Percentiles rank a stretch among this genome's conserved stretches.
Evolutionary conservation across 306 rosid genomes (phyloP).

Genomic region (Glycine latifolia): DNA sequence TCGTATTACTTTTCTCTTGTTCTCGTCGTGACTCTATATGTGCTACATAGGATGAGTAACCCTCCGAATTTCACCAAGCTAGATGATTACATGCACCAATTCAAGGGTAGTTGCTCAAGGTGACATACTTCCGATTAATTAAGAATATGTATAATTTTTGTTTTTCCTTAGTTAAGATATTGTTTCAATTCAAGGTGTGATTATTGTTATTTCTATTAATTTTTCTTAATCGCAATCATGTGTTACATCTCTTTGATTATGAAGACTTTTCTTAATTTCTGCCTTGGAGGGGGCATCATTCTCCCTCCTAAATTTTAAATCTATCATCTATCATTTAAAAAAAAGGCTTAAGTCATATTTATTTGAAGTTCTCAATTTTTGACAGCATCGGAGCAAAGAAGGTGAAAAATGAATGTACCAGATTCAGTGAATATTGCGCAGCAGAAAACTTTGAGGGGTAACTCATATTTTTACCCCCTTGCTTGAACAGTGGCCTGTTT

Average conservation of each 20-base stretch:
- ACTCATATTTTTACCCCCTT: neutral
- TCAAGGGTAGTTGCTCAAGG: slow-evolving; percentile 88
- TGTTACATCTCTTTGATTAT: no score
- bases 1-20: neutral
- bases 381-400: slow-evolving; percentile 82
- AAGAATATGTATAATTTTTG: neutral
- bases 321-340: no score
- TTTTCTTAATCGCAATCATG: neutral
- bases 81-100: slow-evolving; percentile 77
- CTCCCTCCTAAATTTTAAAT: no score
- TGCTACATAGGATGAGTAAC: slow-evolving; percentile 51
- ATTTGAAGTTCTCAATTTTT: neutral
- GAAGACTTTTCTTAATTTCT: no score
- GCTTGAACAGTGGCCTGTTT: no score
- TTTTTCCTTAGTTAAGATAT: neutral
- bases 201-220: neutral
- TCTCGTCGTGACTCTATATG: neutral
- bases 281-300: no score
- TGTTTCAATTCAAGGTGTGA: slow-evolving; percentile 9
- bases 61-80: slow-evolving; percentile 63
- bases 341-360: neutral
- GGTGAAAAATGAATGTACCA: slow-evolving; percentile 69
- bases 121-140: slow-evolving; percentile 23
- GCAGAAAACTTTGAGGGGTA: slow-evolving; percentile 78
- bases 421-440: slow-evolving; percentile 66